phyloP scores from a whole-genome alignment of 345 rosid species.

The Eutrema yunnanense region DNA sequence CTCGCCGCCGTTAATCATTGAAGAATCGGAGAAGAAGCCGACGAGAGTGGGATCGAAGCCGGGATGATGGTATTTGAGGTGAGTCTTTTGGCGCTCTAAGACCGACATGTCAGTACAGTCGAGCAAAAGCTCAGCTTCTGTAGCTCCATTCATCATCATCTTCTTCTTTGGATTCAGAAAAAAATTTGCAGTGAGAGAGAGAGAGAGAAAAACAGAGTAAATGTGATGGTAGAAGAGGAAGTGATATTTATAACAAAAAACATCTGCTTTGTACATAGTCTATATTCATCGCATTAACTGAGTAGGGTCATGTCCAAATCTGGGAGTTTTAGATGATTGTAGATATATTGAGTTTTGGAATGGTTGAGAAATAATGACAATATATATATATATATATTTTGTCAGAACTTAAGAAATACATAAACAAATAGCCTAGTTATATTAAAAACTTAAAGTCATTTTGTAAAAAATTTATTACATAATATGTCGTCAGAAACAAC shows the following conservation, averaged over 20 bases:
- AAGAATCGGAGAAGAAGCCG: conserved; percentile 33
- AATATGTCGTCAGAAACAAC: too few species aligned
- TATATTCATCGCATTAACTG: conserved; percentile 20
- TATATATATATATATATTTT: too few species aligned
- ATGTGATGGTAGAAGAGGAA: conserved; percentile 13
- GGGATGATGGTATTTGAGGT: conserved; percentile 37
- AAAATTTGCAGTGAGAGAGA: neutral
- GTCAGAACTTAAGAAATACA: too few species aligned
- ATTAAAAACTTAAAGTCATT: neutral
- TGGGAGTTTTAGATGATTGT: neutral
- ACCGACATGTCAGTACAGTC: conserved; percentile 50
- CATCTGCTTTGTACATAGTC: conserved; percentile 15
- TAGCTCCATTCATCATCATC: conserved; percentile 16
- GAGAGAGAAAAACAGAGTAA: conserved; percentile 19
- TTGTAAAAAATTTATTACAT: neutral
- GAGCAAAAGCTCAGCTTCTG: conserved; percentile 4
- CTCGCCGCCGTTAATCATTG: conserved; percentile 11
- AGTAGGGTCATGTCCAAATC: neutral
- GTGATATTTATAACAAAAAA: conserved; percentile 16
- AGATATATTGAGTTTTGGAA: neutral
- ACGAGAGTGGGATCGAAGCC: conserved; percentile 22
- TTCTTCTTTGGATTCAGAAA: neutral
- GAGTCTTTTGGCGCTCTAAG: conserved; percentile 57
- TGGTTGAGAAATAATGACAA: neutral
- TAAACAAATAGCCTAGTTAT: too few species aligned